Percentiles rank a stretch among this genome's conserved stretches.
Evolutionary conservation across 768 basidiomycete genomes (phyloP).

Genomic region (Myochromella boudieri): DNA sequence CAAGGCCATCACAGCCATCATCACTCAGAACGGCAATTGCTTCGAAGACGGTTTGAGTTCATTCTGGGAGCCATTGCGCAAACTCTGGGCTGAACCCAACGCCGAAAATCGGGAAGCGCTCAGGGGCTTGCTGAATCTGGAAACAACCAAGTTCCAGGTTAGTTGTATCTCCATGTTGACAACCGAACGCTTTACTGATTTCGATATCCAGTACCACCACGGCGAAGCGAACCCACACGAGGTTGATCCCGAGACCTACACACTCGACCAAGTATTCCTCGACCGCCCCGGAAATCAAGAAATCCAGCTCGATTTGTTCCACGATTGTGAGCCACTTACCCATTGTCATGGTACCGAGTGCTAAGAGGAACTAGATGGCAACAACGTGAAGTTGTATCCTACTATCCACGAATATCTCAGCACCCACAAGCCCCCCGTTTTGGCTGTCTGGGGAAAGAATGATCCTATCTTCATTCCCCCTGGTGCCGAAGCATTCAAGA

Average conservation of each 20-base stretch:
- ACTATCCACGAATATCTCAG: slow-evolving; percentile 43
- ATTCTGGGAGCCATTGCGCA: slow-evolving; percentile 36
- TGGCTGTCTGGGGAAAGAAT: slow-evolving; percentile 49
- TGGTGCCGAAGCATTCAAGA: slow-evolving; percentile 45
- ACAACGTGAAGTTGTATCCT: slow-evolving; percentile 44
- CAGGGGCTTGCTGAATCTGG: slow-evolving; percentile 22
- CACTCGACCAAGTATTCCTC: slow-evolving; percentile 40
- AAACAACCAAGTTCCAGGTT: slow-evolving; percentile 30
- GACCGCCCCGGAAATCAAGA: slow-evolving; percentile 38
- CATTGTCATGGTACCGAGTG: background rate
- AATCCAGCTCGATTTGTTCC: slow-evolving; percentile 43
- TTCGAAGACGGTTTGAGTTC: slow-evolving; percentile 43
- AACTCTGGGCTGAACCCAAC: slow-evolving; percentile 30
- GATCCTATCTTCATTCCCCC: slow-evolving; percentile 42
- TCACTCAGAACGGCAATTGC: slow-evolving; percentile 50
- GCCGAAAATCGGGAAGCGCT: slow-evolving; percentile 26
- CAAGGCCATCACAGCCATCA: slow-evolving; percentile 39
- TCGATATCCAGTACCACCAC: slow-evolving; percentile 30
- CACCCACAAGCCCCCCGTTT: slow-evolving; percentile 35
- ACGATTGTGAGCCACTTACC: slow-evolving; percentile 20
- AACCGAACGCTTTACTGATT: background rate
- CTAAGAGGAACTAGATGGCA: slow-evolving; percentile 31
- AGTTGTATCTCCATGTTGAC: slow-evolving; percentile 1
- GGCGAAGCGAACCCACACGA: slow-evolving; percentile 34
- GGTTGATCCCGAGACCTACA: slow-evolving; percentile 36